Conservation (phyloP, 1,284 basidiomycete genomes). For the Moesziomyces sp. region DNA sequence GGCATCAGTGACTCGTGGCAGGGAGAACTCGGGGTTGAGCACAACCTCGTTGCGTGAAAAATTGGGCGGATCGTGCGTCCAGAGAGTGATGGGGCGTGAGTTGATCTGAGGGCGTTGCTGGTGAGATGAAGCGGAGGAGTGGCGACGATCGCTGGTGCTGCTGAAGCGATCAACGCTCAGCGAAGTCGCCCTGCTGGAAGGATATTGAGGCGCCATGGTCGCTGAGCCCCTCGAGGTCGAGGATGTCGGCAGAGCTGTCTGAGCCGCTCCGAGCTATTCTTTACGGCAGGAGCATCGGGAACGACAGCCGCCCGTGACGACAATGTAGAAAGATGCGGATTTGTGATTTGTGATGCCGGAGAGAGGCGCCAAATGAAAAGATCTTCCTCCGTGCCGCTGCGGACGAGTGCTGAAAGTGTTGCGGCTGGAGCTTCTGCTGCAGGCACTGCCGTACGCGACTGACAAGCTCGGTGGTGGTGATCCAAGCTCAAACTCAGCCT, state of each 20-base stretch:
- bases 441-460: no score
- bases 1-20: slow-evolving; percentile 53
- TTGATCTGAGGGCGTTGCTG: slow-evolving; percentile 46
- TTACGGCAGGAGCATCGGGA: neutral
- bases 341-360: no score
- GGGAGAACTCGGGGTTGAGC: slow-evolving; percentile 58
- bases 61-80: slow-evolving; percentile 66
- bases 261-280: neutral
- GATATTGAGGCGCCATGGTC: slow-evolving; percentile 15
- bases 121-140: slow-evolving; percentile 35
- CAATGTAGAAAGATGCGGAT: no score
- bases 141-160: slow-evolving; percentile 36
- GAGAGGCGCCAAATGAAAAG: neutral
- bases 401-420: neutral
- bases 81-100: slow-evolving; percentile 51
- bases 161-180: slow-evolving; percentile 49
- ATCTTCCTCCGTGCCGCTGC: neutral
- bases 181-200: slow-evolving; percentile 38
- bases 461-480: neutral
- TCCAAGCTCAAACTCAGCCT: slow-evolving; percentile 1
- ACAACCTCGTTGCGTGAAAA: slow-evolving; percentile 63
- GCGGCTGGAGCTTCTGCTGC: no score
- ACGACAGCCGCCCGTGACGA: neutral
- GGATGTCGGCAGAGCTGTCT: neutral
- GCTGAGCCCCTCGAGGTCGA: neutral